Evolutionary conservation across 176 grass and related monocot species (phyloP), one percentile per base, ranked within the genome.

Genomic region (Aegilops longissima): DNA sequence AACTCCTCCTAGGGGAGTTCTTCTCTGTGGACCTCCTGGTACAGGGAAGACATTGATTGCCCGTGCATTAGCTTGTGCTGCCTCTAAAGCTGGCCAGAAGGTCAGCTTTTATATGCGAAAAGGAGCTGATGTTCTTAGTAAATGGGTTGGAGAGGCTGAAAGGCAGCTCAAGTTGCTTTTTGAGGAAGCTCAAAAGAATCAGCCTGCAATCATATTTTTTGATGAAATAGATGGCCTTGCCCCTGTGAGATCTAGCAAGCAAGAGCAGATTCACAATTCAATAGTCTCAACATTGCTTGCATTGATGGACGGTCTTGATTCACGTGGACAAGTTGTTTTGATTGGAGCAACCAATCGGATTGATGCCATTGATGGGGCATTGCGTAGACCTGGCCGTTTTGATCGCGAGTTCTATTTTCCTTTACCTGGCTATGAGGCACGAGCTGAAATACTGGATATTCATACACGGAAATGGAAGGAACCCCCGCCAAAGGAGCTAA

Each of bases 71-170:
- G 97, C 97, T 78, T 97, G 90, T 83, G 89, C 97, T 62, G 97
- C 94, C 67, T 93, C 97, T 77, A 99, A 94, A 86, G 94, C 97
- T 36, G 97, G 97, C 35, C 97, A 99, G 85, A 99, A 99, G 49
- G 97, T 99, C 54, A 99, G 92, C 63, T 97, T 99, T 92, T 99
- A 99, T 80, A 99, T 99, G 97, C 91, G 97, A 64, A 99, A 99
- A 88, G 97, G 97, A 80, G 97, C 97, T 90, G 97, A 99, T 91
- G 97, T 99, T 94, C 89, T 99, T 70, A 99, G 97, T 83, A 99
- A 99, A 89, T 99, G 97, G 97, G 97, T 99, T 76, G 97, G 97
- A 21, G 97, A 99, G 83, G 97, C 97, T 81, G 97, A 99, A 89
- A 97, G 97, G 67, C 97, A 99, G 69, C 90, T 99, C 38, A 99